A percentile compares a stretch with the other conserved stretches of the same genome.
Evolutionary conservation across 257 asterid species (phyloP).

Genomic region (Prunella vulgaris): DNA sequence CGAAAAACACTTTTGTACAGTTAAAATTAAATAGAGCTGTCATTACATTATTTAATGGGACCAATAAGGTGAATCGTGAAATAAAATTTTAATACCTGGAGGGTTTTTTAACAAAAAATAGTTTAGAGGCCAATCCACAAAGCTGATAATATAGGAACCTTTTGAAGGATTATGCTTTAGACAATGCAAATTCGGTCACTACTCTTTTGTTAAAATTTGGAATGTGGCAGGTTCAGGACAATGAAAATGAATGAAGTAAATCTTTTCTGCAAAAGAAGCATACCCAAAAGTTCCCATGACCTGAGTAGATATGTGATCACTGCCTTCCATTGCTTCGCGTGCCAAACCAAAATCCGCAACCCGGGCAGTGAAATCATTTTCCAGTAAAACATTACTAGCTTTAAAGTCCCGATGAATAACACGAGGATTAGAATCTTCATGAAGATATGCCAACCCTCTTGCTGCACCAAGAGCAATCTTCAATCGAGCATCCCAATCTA

Average conservation of each 20-base stretch:
- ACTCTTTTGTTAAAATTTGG: background rate
- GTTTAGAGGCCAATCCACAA: background rate
- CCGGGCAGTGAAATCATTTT: constrained; percentile 87
- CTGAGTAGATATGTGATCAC: constrained; percentile 86
- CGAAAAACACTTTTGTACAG: background rate
- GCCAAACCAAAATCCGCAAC: constrained; percentile 98
- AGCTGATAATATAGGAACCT: background rate
- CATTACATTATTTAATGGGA: background rate
- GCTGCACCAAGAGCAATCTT: constrained; percentile 99
- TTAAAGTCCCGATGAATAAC: constrained; percentile 97
- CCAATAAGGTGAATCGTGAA: background rate
- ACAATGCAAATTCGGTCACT: background rate
- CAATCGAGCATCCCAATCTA: constrained; percentile 92
- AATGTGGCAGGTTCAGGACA: background rate
- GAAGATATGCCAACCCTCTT: constrained; percentile 94
- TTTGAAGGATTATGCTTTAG: background rate
- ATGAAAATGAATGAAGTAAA: background rate
- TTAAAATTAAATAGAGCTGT: no score
- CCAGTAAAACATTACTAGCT: constrained; percentile 88
- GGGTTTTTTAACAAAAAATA: background rate
- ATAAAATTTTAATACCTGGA: background rate
- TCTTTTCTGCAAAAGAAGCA: constrained; percentile 5
- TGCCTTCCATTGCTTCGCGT: constrained; percentile 94
- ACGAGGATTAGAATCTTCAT: constrained; percentile 97
- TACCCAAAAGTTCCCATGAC: constrained; percentile 99